Base-by-base conservation (phyloP, 2,329 filamentous ascomycete species). In the Byssothecium circinans region DNA sequence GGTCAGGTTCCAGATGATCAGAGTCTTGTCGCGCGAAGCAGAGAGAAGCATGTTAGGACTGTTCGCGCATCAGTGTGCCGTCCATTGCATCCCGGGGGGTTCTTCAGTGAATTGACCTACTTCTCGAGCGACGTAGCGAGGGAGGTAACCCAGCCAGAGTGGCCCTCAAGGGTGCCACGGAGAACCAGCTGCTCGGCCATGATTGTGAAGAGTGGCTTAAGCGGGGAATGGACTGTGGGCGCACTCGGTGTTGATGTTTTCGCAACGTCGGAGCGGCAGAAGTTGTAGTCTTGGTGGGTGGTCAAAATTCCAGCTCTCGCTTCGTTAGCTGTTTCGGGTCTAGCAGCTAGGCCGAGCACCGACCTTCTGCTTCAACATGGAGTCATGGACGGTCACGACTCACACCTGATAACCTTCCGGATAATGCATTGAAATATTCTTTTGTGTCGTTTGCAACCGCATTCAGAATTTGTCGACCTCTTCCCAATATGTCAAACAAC, bases 1-100 rank as follows among this genome's bases (percentile, higher is more conserved):
- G 78, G 94, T 97, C 73, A 99, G 85, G 85, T 96, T 96, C 94
- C 94, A 99, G 86, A 99, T 95, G 82, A 99, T 99, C 77, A 99
- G 83, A 67, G 89, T 89, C 88, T 97, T 96, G 85, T 99, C 94
- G 81, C 94, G 91, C 75, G 85, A 90, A 73, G 83, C 92, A 67
- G 94, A 99, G 72, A 99, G 86, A 76, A 99, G 91, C 92, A 99
- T 97, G 85, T 99, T 97, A 74, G 94, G 94, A 88, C 90, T 86
- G 72, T 57, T 58, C 47, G 49, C 45, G 47, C 33, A 64, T 74
- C 61, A 74, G 70, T 60, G 64, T 36, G n/a, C 12, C 49, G 25
- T 23, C 11, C 20, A 34, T 20, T 15, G 35, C 34, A 38, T 34
- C 30, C 38, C 34, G 17, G 29, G 32, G 11, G 14, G 19, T 43